Evolutionary conservation across 805 yeast genomes (phyloP).

Genomic region (Saturnispora zaruensis): DNA sequence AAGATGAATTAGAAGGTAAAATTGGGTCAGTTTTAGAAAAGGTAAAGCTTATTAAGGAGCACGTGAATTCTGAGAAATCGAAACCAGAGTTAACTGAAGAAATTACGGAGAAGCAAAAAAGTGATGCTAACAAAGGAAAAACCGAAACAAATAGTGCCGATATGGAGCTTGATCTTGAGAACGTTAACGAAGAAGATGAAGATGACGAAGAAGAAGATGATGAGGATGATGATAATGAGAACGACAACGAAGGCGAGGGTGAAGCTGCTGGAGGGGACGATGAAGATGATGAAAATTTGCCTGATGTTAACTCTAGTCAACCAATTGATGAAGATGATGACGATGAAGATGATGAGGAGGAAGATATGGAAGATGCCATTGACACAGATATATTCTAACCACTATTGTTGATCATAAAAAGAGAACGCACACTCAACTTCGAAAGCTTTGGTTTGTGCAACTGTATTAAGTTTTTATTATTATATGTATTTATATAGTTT

Average conservation of each 20-base stretch:
- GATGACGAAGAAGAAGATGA: constrained; percentile 25
- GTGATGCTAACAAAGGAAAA: constrained; percentile 28
- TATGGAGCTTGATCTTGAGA: constrained; percentile 21
- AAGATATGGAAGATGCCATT: constrained; percentile 5
- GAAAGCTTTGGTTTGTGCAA: background rate
- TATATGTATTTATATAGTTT: background rate
- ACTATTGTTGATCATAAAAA: too few relatives aligned
- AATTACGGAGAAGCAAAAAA: background rate
- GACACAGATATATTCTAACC: constrained; percentile 3
- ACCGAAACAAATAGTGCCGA: constrained; percentile 37
- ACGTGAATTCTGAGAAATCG: background rate
- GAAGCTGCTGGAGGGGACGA: constrained; percentile 3
- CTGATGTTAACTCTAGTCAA: constrained; percentile 5
- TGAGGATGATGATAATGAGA: constrained; percentile 26
- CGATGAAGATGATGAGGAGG: constrained; percentile 8
- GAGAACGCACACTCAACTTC: too few relatives aligned
- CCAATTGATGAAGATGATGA: constrained; percentile 9
- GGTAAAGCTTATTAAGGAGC: background rate
- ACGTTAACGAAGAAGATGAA: constrained; percentile 27
- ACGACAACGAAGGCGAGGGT: constrained; percentile 11
- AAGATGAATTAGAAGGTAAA: constrained; percentile 17
- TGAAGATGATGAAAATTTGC: constrained; percentile 10
- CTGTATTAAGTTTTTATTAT: background rate
- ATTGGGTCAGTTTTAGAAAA: background rate
- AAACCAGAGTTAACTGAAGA: background rate